phyloP scores from a whole-genome alignment of 768 basidiomycete species.

The Lepiota brunneoincarnata region DNA sequence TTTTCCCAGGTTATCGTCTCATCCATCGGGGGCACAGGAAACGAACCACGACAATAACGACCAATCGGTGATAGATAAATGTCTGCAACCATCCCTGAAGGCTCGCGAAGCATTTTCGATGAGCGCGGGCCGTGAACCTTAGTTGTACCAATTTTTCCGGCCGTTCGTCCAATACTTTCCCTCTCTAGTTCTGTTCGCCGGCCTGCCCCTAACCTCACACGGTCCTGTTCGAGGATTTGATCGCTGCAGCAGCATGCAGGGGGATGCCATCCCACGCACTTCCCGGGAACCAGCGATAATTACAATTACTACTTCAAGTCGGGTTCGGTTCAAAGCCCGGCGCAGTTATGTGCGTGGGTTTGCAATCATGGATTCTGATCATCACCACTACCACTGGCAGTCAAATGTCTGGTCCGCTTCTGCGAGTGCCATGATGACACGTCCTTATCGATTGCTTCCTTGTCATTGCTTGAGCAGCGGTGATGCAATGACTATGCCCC shows the following conservation, averaged over 20 bases:
- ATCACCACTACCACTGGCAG: background rate
- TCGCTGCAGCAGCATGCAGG: no score
- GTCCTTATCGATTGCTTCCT: no score
- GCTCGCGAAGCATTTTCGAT: constrained; percentile 28
- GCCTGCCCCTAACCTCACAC: no score
- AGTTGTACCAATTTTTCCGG: no score
- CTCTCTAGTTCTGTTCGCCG: no score
- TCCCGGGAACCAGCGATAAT: constrained; percentile 29
- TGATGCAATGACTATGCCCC: constrained; percentile 23
- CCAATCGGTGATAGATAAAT: constrained; percentile 26
- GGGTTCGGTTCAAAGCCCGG: constrained; percentile 31
- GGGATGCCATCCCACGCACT: constrained; percentile 27
- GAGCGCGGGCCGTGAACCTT: constrained; percentile 14
- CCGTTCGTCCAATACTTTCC: no score
- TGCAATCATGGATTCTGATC: background rate
- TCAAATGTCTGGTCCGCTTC: background rate
- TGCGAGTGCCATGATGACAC: background rate
- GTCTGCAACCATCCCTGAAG: constrained; percentile 31
- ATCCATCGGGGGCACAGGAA: background rate
- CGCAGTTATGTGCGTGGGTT: constrained; percentile 21
- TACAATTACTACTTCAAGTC: constrained; percentile 33
- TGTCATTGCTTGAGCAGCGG: constrained; percentile 25
- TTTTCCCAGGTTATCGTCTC: background rate
- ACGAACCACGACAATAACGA: constrained; percentile 32
- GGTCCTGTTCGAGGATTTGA: background rate